Evolutionary conservation across 2,329 filamentous ascomycete genomes (phyloP), one percentile per base, ranked within the genome.

Genomic region (Aspergillus intermedius): DNA sequence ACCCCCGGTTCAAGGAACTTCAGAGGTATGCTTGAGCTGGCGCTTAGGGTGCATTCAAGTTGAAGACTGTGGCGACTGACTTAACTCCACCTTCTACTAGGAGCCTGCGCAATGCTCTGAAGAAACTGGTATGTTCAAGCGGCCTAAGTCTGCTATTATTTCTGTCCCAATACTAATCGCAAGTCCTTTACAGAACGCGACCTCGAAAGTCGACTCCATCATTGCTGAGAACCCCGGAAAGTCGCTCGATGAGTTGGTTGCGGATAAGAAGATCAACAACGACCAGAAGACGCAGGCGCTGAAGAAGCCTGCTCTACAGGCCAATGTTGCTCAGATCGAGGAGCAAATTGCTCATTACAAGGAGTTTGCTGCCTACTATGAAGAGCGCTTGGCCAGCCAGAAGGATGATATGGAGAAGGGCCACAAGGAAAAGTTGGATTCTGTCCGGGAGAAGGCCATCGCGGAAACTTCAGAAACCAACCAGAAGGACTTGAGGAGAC

Each of bases 51-150:
- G 10, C 25, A 30, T 30, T 30, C 25, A 30, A 30, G 25, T 12
- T 5, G 9, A 12, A 5, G 22, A 42, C 47, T 47, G 50, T 52
- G 37, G 10, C 34, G 45, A 46, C 54, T 62, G 54, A 59, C 46
- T 46, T 50, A 10, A 30, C 12, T 10, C 10, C 25, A 40, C 15
- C 48, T 48, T 19, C 51, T 21, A 54, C 41, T 52, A 95, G 90
- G 78, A 89, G 82, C 70, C 87, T 96, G 61, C 90, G 91, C 65
- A 95, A 93, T 70, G 75, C 93, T 63, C 87, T 84, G 77, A 97
- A 96, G 81, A 96, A 96, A 75, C 84, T 97, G 62, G 88, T 95
- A 73, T 74, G 87, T 76, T 32, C 39, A 37, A 13, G 41, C 44
- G 25, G 19, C 32, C 28, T 21, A 22, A 45, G n/a, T 28, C 23